Conservation (phyloP, 495 filamentous ascomycete species). For the Xylaria bambusicola region DNA sequence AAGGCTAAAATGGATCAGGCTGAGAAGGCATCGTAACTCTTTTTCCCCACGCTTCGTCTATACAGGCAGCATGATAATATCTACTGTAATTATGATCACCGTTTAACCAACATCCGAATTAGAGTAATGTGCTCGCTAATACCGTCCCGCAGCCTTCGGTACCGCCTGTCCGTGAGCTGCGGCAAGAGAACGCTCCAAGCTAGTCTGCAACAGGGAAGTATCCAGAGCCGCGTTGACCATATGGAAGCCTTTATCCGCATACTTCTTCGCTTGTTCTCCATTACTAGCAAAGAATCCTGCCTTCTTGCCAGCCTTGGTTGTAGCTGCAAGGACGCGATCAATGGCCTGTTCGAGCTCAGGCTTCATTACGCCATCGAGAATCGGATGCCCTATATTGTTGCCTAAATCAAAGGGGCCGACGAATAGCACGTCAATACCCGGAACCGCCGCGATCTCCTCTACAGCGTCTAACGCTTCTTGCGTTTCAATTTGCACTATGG, state of each 20-base stretch:
- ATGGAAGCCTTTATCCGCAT: slow-evolving; percentile 70
- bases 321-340: slow-evolving; percentile 60
- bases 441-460: slow-evolving; percentile 69
- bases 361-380: slow-evolving; percentile 61
- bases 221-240: slow-evolving; percentile 72
- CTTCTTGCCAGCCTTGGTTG: slow-evolving; percentile 68
- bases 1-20: slow-evolving; percentile 68
- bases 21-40: slow-evolving; percentile 42
- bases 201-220: slow-evolving; percentile 53
- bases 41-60: neutral
- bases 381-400: slow-evolving; percentile 73
- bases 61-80: neutral
- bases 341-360: slow-evolving; percentile 70
- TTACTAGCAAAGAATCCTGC: slow-evolving; percentile 75
- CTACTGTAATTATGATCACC: neutral
- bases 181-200: slow-evolving; percentile 45
- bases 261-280: slow-evolving; percentile 63
- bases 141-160: slow-evolving; percentile 34
- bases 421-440: slow-evolving; percentile 73
- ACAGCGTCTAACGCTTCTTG: slow-evolving; percentile 68
- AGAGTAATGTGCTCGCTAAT: slow-evolving; percentile 26
- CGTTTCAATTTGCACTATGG: slow-evolving; percentile 84
- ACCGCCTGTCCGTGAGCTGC: slow-evolving; percentile 46
- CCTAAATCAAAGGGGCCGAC: slow-evolving; percentile 78
- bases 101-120: neutral